phyloP scores from a whole-genome alignment of 208 protist species.

The Acanthamoeba sp. region DNA sequence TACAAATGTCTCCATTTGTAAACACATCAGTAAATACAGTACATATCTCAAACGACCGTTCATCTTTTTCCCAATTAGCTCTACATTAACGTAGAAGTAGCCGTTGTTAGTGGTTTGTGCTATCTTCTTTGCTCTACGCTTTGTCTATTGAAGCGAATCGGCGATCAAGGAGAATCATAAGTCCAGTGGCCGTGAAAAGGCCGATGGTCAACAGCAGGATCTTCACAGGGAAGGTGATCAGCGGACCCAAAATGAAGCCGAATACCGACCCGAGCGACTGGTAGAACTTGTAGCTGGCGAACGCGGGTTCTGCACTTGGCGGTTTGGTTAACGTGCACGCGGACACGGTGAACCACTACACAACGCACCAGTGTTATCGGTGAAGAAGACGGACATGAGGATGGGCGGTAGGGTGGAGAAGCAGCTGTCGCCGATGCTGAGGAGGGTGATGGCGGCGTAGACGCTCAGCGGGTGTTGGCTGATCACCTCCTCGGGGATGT shows the following conservation, averaged over 20 bases:
- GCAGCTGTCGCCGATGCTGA: slow-evolving; percentile 49
- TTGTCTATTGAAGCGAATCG: not conserved
- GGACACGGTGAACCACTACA: too few species aligned
- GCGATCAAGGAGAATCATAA: not conserved
- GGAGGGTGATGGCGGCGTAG: not conserved
- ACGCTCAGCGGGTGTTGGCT: slow-evolving; percentile 2
- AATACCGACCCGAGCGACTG: slow-evolving; percentile 46
- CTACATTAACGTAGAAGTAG: too few species aligned
- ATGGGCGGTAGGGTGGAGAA: slow-evolving; percentile 31
- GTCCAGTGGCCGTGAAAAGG: not conserved
- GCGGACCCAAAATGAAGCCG: slow-evolving; percentile 19
- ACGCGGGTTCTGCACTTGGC: slow-evolving; percentile 3
- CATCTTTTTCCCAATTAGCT: too few species aligned
- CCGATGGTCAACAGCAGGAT: not conserved
- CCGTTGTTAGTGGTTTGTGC: too few species aligned
- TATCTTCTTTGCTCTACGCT: too few species aligned
- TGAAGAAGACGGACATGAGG: slow-evolving; percentile 58
- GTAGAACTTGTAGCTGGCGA: slow-evolving; percentile 54
- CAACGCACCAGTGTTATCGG: slow-evolving; percentile 21
- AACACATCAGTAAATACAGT: not conserved
- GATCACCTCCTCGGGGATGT: not conserved
- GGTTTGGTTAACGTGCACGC: not conserved
- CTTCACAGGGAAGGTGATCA: slow-evolving; percentile 8
- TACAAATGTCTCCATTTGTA: not conserved
- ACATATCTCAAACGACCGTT: not conserved